Base-by-base conservation (phyloP, 2,329 filamentous ascomycete species). In the Trichoderma guizhouense region DNA sequence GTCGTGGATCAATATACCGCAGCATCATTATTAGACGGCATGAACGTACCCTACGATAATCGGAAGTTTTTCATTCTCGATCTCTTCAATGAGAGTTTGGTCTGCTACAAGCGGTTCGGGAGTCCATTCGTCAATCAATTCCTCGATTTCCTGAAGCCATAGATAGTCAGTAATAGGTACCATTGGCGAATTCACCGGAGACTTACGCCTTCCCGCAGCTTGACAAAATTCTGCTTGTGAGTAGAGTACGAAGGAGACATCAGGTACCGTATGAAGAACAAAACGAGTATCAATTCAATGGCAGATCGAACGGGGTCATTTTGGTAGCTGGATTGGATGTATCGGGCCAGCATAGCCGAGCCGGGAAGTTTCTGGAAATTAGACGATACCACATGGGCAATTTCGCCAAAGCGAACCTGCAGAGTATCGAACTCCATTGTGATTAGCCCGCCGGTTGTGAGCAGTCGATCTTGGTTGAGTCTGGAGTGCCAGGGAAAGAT, bases 311-410 rank as follows among this genome's bases (percentile, higher is more conserved):
- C 90, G 11, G 96, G 96, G 78, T 99, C 96, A 80, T 99, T 92
- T 84, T 99, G 96, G 85, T 99, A 98, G 81, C 94, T 97, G 72
- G 94, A 97, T 82, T 93, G 93, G 80, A 99, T 94, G 83, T 99
- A 99, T 74, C 96, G 93, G 76, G 97, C 89, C 78, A 98, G 87
- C 77, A 99, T 97, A 55, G 95, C 93, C 34, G 95, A 98, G 67
- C 96, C 96, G 34, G 96, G 97, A 51, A 99, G 88, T 79, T 92
- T 93, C 78, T 98, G 95, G 80, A 99, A 97, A 72, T 91, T 87
- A 72, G 89, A 84, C 68, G 85, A 85, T 28, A 87, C 84, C 73
- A 86, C 83, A 60, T 88, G 82, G 75, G 86, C 86, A 72, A 84
- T 80, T 72, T 86, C 83, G 74, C 88, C 77, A 75, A 88, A 84